These are phyloP conservation scores for Suillus discolor DNA, from an alignment of 768 basidiomycete genomes.

Conservation along the genomic window DNA sequence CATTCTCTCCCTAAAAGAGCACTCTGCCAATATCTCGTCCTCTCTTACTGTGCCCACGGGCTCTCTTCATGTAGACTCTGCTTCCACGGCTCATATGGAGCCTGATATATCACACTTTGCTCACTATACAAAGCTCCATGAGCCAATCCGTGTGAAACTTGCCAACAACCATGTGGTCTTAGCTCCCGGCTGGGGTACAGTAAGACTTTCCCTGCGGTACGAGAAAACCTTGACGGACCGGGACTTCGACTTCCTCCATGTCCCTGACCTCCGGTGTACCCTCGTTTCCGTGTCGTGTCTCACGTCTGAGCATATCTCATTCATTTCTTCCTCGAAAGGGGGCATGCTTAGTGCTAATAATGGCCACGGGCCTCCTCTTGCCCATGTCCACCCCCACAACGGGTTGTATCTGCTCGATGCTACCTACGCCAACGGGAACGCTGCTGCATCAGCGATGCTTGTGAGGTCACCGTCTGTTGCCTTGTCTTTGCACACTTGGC, in stretches of 20 bases:
- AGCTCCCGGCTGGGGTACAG: too few relatives aligned
- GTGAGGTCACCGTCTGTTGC: fast-evolving
- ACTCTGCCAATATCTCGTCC: neutral
- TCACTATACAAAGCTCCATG: too few relatives aligned
- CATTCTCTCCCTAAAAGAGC: neutral
- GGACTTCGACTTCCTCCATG: neutral
- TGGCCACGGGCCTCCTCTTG: neutral
- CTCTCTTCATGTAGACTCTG: too few relatives aligned
- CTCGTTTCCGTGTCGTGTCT: neutral
- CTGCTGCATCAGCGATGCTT: too few relatives aligned
- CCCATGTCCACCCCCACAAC: neutral
- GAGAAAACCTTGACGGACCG: too few relatives aligned
- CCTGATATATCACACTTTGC: too few relatives aligned
- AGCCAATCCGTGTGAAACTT: too few relatives aligned
- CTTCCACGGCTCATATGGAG: too few relatives aligned
- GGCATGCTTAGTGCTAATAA: neutral
- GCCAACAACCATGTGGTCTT: too few relatives aligned
- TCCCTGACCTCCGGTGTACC: neutral
- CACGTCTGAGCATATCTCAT: neutral
- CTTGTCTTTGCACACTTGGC: too few relatives aligned
- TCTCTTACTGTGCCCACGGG: too few relatives aligned
- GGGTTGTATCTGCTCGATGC: neutral
- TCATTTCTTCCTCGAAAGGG: neutral
- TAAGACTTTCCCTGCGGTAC: neutral
- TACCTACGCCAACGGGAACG: too few relatives aligned